Evolutionary conservation across 1,139 yeast species (phyloP).

Genomic region (Petasospora fabianii): DNA sequence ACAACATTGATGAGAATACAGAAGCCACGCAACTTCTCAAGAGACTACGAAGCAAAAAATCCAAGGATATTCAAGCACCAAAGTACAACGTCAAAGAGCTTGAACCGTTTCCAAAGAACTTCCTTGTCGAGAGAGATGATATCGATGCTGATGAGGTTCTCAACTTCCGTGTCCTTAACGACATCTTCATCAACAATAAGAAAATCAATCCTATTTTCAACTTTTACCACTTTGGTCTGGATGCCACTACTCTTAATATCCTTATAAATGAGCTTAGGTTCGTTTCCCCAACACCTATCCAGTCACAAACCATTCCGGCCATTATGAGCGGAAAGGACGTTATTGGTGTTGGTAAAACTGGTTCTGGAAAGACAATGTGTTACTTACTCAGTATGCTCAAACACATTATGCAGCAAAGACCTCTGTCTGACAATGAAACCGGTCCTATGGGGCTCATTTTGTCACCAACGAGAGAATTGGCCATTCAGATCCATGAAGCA

Average conservation of each 20-base stretch:
- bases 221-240: conserved; percentile 83
- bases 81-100: conserved; percentile 35
- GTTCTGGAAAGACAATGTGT: conserved; percentile 93
- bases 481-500: conserved; percentile 77
- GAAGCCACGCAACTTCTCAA: conserved; percentile 34
- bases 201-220: conserved; percentile 54
- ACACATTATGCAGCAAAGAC: conserved; percentile 72
- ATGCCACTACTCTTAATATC: conserved; percentile 48
- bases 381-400: conserved; percentile 80
- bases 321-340: conserved; percentile 88
- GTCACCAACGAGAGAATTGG: conserved; percentile 93
- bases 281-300: conserved; percentile 78
- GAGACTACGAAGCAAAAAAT: conserved; percentile 39
- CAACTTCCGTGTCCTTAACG: conserved; percentile 27
- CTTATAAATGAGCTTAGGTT: conserved; percentile 44
- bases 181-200: conserved; percentile 25
- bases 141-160: conserved; percentile 27
- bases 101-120: conserved; percentile 55
- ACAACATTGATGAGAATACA: conserved; percentile 24
- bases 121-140: conserved; percentile 65
- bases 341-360: conserved; percentile 93
- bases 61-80: conserved; percentile 20
- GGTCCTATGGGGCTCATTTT: conserved; percentile 82
- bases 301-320: conserved; percentile 87
- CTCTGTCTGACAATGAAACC: conserved; percentile 44